A percentile compares a stretch with the other conserved stretches of the same genome.
Evolutionary conservation across 2,329 filamentous ascomycete species (phyloP).

Genomic region (Penicillium sp.): DNA sequence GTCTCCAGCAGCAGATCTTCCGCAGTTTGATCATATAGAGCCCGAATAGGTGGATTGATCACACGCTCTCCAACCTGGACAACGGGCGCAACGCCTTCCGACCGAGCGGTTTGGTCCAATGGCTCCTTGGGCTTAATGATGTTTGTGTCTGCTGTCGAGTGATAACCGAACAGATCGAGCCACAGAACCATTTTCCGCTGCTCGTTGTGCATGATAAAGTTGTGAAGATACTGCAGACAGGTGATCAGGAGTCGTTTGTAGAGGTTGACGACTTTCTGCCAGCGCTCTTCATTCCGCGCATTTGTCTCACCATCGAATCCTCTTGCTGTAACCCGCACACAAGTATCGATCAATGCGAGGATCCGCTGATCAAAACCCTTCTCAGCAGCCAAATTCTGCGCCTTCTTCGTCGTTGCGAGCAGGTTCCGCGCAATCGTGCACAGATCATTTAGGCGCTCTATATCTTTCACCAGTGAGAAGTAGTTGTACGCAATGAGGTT

Average conservation of each 20-base stretch:
- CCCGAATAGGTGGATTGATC: slow-evolving; percentile 40
- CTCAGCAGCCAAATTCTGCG: slow-evolving; percentile 60
- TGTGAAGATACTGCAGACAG: slow-evolving; percentile 63
- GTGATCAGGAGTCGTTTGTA: slow-evolving; percentile 64
- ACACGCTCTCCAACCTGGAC: slow-evolving; percentile 43
- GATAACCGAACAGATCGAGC: slow-evolving; percentile 61
- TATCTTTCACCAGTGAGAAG: slow-evolving; percentile 55
- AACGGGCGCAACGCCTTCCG: slow-evolving; percentile 40
- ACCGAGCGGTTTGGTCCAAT: slow-evolving; percentile 34
- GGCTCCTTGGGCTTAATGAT: slow-evolving; percentile 44
- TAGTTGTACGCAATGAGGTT: slow-evolving; percentile 59
- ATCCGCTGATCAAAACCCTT: slow-evolving; percentile 58
- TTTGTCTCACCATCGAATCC: slow-evolving; percentile 62
- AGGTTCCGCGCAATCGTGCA: slow-evolving; percentile 60
- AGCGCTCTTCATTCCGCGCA: slow-evolving; percentile 59
- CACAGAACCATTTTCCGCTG: slow-evolving; percentile 61
- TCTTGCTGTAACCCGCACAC: slow-evolving; percentile 59
- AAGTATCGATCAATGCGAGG: slow-evolving; percentile 58
- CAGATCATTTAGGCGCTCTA: slow-evolving; percentile 59
- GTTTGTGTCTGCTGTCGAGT: slow-evolving; percentile 45
- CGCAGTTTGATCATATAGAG: slow-evolving; percentile 42
- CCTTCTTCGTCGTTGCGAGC: slow-evolving; percentile 56
- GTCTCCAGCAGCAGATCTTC: slow-evolving; percentile 43
- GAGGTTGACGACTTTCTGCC: slow-evolving; percentile 61
- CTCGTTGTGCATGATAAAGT: slow-evolving; percentile 62